A percentile compares a stretch with the other conserved stretches of the same genome.
Evolutionary conservation across 1,139 yeast species (phyloP).

Genomic region (Saccharomyces uvarum): DNA sequence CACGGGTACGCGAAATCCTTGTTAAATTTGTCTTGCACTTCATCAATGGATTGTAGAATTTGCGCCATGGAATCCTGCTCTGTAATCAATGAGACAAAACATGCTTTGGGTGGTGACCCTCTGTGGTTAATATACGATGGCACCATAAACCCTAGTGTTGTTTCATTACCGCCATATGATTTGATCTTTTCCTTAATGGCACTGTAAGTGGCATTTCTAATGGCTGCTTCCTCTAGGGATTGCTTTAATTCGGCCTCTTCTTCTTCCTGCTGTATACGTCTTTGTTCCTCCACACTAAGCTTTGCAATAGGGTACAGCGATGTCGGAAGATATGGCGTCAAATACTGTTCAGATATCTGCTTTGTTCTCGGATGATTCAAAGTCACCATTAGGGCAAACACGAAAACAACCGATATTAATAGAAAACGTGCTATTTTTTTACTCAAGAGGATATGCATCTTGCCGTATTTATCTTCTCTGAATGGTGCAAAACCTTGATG

Average conservation of each 20-base stretch:
- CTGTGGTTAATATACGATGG: conserved; percentile 12
- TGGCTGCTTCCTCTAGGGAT: not conserved
- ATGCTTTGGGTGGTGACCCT: conserved; percentile 46
- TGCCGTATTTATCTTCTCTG: not conserved
- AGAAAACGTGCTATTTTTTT: conserved; percentile 11
- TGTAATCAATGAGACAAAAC: conserved; percentile 58
- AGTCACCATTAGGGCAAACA: conserved; percentile 1
- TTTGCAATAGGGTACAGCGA: not conserved
- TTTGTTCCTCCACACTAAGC: not conserved
- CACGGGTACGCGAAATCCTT: conserved; percentile 56
- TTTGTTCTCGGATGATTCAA: not conserved
- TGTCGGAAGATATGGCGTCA: not conserved
- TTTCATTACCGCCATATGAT: conserved; percentile 4
- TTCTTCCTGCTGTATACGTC: not conserved
- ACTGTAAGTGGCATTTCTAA: not conserved
- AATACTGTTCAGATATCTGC: not conserved
- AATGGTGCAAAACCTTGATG: not conserved
- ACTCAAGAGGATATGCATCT: conserved; percentile 12
- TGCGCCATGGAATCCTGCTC: not conserved
- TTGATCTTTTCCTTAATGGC: not conserved
- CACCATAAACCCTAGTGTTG: conserved; percentile 10
- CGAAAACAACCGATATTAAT: conserved; percentile 7
- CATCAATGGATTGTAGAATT: not conserved
- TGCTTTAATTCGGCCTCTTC: not conserved
- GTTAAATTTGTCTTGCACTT: conserved; percentile 60